phyloP scores from a whole-genome alignment of 495 filamentous ascomycete genomes.

The Aspergillus hancockii region DNA sequence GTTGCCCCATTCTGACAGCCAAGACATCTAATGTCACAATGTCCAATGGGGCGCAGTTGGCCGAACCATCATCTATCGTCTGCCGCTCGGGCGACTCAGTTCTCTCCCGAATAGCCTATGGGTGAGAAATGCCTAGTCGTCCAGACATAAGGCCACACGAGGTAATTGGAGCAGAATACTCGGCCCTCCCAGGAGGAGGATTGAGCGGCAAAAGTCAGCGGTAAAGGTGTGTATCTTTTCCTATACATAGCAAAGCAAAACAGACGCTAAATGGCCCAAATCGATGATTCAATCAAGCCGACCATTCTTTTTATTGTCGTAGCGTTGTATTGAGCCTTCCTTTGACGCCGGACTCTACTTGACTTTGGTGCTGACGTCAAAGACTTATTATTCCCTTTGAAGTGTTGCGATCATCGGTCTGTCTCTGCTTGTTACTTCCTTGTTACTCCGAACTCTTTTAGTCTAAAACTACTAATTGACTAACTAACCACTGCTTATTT shows the following conservation, averaged over 20 bases:
- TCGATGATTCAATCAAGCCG: not conserved
- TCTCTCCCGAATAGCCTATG: not conserved
- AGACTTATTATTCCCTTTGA: constrained; percentile 8
- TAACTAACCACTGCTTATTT: not conserved
- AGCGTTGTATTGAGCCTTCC: not conserved
- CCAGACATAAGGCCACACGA: not conserved
- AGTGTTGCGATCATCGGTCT: constrained; percentile 7
- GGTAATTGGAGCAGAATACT: not conserved
- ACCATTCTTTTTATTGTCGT: not conserved
- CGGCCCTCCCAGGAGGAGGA: not conserved
- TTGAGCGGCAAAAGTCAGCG: not conserved
- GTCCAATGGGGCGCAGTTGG: constrained; percentile 1
- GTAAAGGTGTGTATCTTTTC: not conserved
- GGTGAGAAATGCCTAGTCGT: not conserved
- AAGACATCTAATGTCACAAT: not conserved
- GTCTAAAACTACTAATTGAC: not conserved
- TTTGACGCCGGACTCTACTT: constrained; percentile 22
- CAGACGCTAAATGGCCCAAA: not conserved
- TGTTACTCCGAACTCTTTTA: not conserved
- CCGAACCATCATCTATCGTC: not conserved
- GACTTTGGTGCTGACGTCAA: constrained; percentile 23
- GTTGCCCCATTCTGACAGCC: not conserved
- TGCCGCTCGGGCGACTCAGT: not conserved
- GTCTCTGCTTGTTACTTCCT: not conserved
- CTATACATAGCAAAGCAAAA: constrained; percentile 1